These are phyloP conservation scores for Yarrowia yakushimensis DNA, from an alignment of 805 yeast species.

Conservation along the genomic window DNA sequence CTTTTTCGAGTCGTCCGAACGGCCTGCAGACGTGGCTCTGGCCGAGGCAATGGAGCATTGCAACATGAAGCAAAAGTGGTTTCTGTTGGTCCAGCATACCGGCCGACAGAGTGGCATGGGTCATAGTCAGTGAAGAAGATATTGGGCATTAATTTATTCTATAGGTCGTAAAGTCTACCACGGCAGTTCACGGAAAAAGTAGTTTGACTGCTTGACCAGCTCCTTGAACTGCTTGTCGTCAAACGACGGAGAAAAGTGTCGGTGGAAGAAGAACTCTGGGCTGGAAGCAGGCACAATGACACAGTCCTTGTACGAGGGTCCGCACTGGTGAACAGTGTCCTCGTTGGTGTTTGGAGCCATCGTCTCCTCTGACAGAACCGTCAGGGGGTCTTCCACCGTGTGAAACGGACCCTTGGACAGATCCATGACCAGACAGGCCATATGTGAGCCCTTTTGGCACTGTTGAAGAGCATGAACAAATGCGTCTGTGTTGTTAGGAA, in stretches of 20 bases:
- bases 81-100: conserved; percentile 30
- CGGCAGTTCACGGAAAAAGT: background rate
- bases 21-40: background rate
- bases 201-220: background rate
- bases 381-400: background rate
- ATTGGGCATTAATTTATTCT: background rate
- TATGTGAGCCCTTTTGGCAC: background rate
- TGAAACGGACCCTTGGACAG: background rate
- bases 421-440: conserved; percentile 5
- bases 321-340: background rate
- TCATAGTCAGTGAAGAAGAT: background rate
- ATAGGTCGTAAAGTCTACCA: no score
- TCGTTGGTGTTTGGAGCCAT: background rate
- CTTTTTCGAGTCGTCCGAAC: background rate
- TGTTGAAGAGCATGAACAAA: background rate
- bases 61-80: conserved; percentile 24
- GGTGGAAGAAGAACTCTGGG: background rate
- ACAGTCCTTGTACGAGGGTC: background rate
- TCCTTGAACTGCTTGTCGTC: background rate
- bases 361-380: background rate
- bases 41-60: conserved; percentile 14
- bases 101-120: conserved; percentile 25
- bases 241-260: background rate
- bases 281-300: background rate
- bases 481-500: background rate